Base-by-base conservation (phyloP, 2,329 filamentous ascomycete genomes). In the Neofusicoccum ribis region DNA sequence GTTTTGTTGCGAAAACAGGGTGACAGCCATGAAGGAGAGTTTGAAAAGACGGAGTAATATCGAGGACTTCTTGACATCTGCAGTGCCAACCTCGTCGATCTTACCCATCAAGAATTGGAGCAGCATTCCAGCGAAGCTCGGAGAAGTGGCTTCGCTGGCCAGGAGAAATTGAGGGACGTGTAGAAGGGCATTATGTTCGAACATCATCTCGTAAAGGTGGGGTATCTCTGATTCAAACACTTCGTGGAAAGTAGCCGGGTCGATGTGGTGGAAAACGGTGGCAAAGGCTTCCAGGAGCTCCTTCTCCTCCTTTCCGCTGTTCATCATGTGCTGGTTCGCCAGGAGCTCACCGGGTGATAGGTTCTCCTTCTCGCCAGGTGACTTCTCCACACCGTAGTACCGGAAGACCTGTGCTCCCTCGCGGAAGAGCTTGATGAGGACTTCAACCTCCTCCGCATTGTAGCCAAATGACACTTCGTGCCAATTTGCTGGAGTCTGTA, bases 101-200 rank as follows among this genome's bases (percentile, higher is more conserved):
- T 92, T 91, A 71, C 94, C 91, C 95, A 99, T 99, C 67, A 99
- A 83, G 74, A 99, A 99, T 69, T 96, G 92, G 54, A 99, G 82
- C 31, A 99, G 87, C 95, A 99, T 98, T 44, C 96, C 95, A 67
- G 93, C 97, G 78, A 99, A 99, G 69, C 93, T 96, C 0, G 95
- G 93, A 31, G 93, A 97, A 0, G 96, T 99, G 4, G 94, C 94
- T 80, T 99, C 95, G 72, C 93, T 97, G n/a, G 96, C 95, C 60
- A 99, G 86, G 79, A 99, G 95, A 78, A 98, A 99, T 74, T 99
- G 95, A 6, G 95, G 94, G 65, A 99, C 91, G 77, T 99, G 95
- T 60, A 99, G 84, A 44, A 99, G 84, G 31, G 92, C 91, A 1
- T 93, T 93, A 77, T 99, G 95, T 75, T 98, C 92, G 75, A 98